Evolutionary conservation across 495 filamentous ascomycete species (phyloP).

Genomic region (Aspergillus steynii): DNA sequence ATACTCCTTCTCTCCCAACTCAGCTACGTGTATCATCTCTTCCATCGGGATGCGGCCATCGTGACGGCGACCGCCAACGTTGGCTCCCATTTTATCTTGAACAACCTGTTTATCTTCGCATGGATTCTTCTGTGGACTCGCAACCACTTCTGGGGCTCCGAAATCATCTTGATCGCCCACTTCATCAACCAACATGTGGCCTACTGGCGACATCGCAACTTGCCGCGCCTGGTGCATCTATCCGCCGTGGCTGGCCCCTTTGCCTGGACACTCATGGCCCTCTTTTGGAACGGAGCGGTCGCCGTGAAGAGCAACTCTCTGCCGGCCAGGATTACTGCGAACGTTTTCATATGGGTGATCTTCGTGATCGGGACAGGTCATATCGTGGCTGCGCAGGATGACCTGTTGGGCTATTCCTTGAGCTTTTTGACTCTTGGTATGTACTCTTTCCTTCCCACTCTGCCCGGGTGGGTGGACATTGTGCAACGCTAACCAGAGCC

Average conservation of each 20-base stretch:
- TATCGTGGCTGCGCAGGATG: conserved; percentile 71
- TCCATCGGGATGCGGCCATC: conserved; percentile 57
- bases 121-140: conserved; percentile 84
- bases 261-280: conserved; percentile 78
- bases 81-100: conserved; percentile 79
- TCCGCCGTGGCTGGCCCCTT: conserved; percentile 74
- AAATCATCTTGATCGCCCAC: conserved; percentile 75
- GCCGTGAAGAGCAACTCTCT: conserved; percentile 61
- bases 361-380: conserved; percentile 71
- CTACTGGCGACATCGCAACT: conserved; percentile 74
- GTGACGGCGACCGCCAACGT: conserved; percentile 73
- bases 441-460: conserved; percentile 16
- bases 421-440: conserved; percentile 68
- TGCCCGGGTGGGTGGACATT: background rate
- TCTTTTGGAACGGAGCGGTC: conserved; percentile 87
- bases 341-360: conserved; percentile 83
- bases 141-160: conserved; percentile 67
- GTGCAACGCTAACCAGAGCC: conserved; percentile 12
- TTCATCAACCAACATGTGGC: conserved; percentile 73
- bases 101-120: conserved; percentile 75
- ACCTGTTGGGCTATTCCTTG: conserved; percentile 76
- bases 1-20: conserved; percentile 72
- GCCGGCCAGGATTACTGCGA: conserved; percentile 73
- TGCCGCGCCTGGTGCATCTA: conserved; percentile 70
- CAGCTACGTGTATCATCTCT: conserved; percentile 74